Evolutionary conservation across 805 yeast genomes (phyloP), one percentile per base, ranked within the genome.

Genomic region (Candida ascalaphidarum): DNA sequence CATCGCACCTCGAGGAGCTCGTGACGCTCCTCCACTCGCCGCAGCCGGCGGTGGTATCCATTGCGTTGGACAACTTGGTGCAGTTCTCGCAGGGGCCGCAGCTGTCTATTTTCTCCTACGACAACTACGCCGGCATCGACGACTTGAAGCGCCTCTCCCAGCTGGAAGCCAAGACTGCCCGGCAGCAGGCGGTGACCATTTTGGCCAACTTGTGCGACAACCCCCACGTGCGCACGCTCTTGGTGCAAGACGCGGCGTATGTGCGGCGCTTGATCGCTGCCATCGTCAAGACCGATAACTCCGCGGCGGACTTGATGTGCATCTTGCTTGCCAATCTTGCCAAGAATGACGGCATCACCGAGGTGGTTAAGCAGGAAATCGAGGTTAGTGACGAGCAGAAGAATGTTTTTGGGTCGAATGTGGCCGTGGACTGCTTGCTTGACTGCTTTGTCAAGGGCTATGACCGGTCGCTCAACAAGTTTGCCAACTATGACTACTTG

Each of bases 371-470:
- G 14, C 39, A 57, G 34, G 48, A 46, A 26, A 39, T 50, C 27
- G 48, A 35, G 30, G 62, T 43, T 34, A 37, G 52, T 15, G 46
- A 55, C 11, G 68, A 70, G 23, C 64, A 61, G 28, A 58, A 56
- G 3, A 40, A 52, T 22, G 48, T 69, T 5, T 84, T 82, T 60
- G 71, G 49, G 35, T 74, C 81, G 37, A 43, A 40, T 8, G 65
- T 58, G 14, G 77, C 75, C 5, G 65, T 85, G 55, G 95, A 83
- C 44, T 81, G 88, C 51, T 61, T 88, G 18, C 74, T 88, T 77
- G 95, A 84, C 55, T 76, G 88, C 46, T 86, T 85, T 48, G 95
- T 86, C 22, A 81, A 81, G 46, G 95, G 95, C 6, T 65, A 70
- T 25, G 86, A 81, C 43, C 65, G 84, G 48, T 53, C 72, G 11